A percentile compares a stretch with the other conserved stretches of the same genome.
These are phyloP conservation scores for Ceratocystis eucalypticola DNA, from an alignment of 2,329 filamentous ascomycete species.

Conservation along the genomic window DNA sequence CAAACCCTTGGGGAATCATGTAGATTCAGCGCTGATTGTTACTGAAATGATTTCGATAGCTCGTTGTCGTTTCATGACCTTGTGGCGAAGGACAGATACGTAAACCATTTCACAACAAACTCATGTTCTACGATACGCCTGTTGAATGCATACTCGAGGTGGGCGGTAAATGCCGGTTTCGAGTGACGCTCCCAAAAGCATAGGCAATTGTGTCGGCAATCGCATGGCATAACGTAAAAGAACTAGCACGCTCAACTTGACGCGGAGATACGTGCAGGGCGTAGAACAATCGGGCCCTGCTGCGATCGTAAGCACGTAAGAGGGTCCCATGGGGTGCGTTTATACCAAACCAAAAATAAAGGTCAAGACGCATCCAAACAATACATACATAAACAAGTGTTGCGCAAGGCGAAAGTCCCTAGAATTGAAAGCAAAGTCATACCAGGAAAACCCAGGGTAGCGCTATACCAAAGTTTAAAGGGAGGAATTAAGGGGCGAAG, in stretches of 20 bases:
- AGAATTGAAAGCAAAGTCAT: slow-evolving; percentile 85
- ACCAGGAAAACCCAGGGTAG: slow-evolving; percentile 45
- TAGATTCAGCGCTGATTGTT: slow-evolving; percentile 17
- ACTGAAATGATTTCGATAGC: slow-evolving; percentile 10
- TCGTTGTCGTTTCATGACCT: slow-evolving; percentile 8
- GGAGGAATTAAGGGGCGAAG: slow-evolving; percentile 27
- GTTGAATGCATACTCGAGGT: slow-evolving; percentile 6
- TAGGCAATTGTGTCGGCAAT: slow-evolving; percentile 14
- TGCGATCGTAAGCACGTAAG: slow-evolving; percentile 14
- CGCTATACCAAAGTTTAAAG: slow-evolving; percentile 28
- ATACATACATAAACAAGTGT: slow-evolving; percentile 51
- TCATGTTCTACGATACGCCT: slow-evolving; percentile 19
- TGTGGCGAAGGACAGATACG: slow-evolving; percentile 9
- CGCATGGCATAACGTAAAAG: slow-evolving; percentile 17
- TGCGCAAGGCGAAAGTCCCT: slow-evolving; percentile 78
- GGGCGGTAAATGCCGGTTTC: not conserved
- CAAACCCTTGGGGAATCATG: slow-evolving; percentile 17
- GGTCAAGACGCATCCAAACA: slow-evolving; percentile 13
- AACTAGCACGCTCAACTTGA: slow-evolving; percentile 18
- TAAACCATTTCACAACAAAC: slow-evolving; percentile 18
- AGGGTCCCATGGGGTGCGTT: slow-evolving; percentile 10
- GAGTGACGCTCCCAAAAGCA: slow-evolving; percentile 12
- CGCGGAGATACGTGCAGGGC: slow-evolving; percentile 10
- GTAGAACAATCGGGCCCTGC: slow-evolving; percentile 9
- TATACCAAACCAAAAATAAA: slow-evolving; percentile 53